Evolutionary conservation across 805 yeast species (phyloP).

Genomic region (Kluyveromyces nonfermentans): DNA sequence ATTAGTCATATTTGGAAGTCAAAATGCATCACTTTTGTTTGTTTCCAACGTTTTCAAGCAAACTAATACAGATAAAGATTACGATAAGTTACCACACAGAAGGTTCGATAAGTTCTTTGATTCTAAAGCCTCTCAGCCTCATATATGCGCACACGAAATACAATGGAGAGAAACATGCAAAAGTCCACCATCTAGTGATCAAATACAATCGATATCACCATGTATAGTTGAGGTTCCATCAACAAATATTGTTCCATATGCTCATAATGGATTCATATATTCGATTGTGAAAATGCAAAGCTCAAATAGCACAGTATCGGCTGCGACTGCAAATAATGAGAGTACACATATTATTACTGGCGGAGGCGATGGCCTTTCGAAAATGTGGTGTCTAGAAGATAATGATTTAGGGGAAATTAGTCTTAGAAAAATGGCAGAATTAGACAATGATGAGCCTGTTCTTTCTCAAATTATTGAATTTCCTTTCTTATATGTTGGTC

Average conservation of each 20-base stretch:
- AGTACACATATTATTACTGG: slow-evolving; percentile 48
- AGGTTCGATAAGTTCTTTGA: slow-evolving; percentile 83
- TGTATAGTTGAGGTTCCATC: slow-evolving; percentile 58
- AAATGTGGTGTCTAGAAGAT: slow-evolving; percentile 55
- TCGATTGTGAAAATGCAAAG: slow-evolving; percentile 34
- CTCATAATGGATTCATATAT: slow-evolving; percentile 88
- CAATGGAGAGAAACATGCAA: neutral
- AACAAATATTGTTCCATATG: slow-evolving; percentile 60
- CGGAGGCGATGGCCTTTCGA: slow-evolving; percentile 88
- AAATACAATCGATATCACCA: neutral
- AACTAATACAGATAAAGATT: slow-evolving; percentile 16
- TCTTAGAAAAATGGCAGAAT: slow-evolving; percentile 7
- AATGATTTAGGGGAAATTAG: neutral
- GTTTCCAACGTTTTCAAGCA: slow-evolving; percentile 34
- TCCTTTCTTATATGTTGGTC: slow-evolving; percentile 75
- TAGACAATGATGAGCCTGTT: slow-evolving; percentile 58
- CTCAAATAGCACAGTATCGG: neutral
- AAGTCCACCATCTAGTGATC: neutral
- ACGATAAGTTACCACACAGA: slow-evolving; percentile 44
- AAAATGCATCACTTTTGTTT: slow-evolving; percentile 82
- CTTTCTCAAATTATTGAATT: slow-evolving; percentile 56
- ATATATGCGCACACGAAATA: slow-evolving; percentile 26
- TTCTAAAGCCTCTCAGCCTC: slow-evolving; percentile 78
- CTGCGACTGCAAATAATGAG: neutral
- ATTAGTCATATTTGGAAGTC: slow-evolving; percentile 78